Conservation (phyloP, 202 grass and related monocot genomes). For the Bolboschoenoplectus hybrid region DNA sequence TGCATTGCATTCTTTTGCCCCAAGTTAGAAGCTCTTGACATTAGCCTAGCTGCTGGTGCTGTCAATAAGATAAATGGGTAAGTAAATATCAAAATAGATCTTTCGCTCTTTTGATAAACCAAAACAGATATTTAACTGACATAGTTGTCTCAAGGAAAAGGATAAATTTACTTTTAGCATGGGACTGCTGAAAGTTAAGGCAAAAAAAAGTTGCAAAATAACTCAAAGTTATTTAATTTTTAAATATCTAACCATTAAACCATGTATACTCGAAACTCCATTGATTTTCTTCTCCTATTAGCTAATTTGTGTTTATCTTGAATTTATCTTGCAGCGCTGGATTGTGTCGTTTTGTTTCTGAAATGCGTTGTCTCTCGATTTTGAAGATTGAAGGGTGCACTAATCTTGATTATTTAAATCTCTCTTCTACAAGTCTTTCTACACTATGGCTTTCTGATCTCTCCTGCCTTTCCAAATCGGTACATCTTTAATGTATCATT, state of each 20-base stretch:
- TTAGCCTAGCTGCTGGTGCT: constrained; percentile 54
- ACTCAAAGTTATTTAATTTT: not conserved
- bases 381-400: constrained; percentile 72
- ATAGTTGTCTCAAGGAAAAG: not conserved
- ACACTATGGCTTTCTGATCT: constrained; percentile 74
- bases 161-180: not conserved
- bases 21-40: constrained; percentile 67
- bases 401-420: constrained; percentile 66
- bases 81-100: constrained; percentile 26
- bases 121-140: constrained; percentile 1
- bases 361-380: constrained; percentile 67
- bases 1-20: constrained; percentile 86
- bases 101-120: not conserved
- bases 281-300: not conserved
- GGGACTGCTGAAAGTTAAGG: not conserved
- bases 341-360: constrained; percentile 71
- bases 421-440: constrained; percentile 67
- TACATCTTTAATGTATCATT: constrained; percentile 34
- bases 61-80: constrained; percentile 89
- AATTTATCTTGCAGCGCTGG: constrained; percentile 58
- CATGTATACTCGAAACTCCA: not conserved
- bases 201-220: not conserved
- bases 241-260: constrained; percentile 2
- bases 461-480: constrained; percentile 69
- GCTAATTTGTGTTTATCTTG: not conserved